A percentile compares a stretch with the other conserved stretches of the same genome.
Conservation (phyloP, 169 alveolate species). For the Theileria equi region DNA sequence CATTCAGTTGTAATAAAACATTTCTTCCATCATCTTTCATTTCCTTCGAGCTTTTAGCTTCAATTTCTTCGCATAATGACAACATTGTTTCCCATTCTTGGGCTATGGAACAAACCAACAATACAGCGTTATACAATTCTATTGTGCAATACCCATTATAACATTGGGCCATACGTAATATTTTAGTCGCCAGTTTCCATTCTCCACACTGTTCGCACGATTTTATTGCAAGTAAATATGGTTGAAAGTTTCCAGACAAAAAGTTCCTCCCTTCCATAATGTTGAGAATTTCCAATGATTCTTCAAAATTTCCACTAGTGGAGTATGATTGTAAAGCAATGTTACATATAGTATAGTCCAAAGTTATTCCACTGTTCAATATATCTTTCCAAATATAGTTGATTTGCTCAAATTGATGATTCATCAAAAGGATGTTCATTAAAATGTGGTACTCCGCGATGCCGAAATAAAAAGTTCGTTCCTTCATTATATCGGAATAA, state of each 20-base stretch:
- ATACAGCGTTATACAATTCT: constrained; percentile 46
- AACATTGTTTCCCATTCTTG: constrained; percentile 56
- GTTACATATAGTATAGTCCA: constrained; percentile 21
- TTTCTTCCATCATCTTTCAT: not conserved
- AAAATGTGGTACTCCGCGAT: constrained; percentile 32
- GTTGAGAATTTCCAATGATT: constrained; percentile 21
- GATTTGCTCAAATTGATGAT: constrained; percentile 14
- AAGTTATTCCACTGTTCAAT: not conserved
- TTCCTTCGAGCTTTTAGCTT: not conserved
- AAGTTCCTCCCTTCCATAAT: constrained; percentile 19
- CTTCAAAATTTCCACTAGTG: constrained; percentile 36
- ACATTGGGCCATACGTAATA: constrained; percentile 43
- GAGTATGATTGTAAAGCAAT: constrained; percentile 37
- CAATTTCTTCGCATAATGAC: constrained; percentile 25
- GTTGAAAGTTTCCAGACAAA: not conserved
- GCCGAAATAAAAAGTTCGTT: constrained; percentile 4
- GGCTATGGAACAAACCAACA: constrained; percentile 32
- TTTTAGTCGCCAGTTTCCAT: constrained; percentile 56
- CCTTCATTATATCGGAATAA: constrained; percentile 17
- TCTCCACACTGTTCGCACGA: constrained; percentile 55
- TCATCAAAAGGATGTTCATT: constrained; percentile 17
- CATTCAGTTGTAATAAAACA: constrained; percentile 5
- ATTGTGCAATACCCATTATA: not conserved
- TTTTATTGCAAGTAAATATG: constrained; percentile 38
- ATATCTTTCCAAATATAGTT: constrained; percentile 28